A percentile compares a stretch with the other conserved stretches of the same genome.
Evolutionary conservation across 306 rosid genomes (phyloP).

Genomic region (Casuarina glauca): DNA sequence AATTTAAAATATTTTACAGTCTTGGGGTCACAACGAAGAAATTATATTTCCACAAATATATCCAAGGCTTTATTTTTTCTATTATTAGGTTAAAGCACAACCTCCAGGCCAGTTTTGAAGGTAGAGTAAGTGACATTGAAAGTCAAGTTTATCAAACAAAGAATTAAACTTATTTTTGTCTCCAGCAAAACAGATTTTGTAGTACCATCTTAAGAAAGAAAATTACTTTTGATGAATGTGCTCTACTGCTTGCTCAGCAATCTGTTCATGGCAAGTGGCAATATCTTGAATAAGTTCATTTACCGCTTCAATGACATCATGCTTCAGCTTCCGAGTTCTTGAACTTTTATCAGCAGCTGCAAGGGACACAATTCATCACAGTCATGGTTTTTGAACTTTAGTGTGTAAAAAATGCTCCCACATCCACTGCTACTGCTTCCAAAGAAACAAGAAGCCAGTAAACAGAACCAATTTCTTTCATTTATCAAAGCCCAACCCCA

Average conservation of each 20-base stretch:
- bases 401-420: background rate
- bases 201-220: conserved; percentile 24
- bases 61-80: background rate
- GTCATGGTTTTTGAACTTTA: background rate
- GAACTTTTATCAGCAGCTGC: conserved; percentile 89
- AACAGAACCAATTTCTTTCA: conserved; percentile 11
- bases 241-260: conserved; percentile 99
- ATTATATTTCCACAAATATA: background rate
- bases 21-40: background rate
- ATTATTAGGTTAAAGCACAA: background rate
- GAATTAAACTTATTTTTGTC: background rate
- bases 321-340: conserved; percentile 81
- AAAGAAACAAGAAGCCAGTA: conserved; percentile 23
- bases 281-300: conserved; percentile 96
- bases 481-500: conserved; percentile 2
- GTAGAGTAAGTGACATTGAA: background rate
- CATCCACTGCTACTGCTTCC: conserved; percentile 10
- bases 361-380: conserved; percentile 18
- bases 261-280: conserved; percentile 81
- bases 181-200: conserved; percentile 20
- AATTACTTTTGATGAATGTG: conserved; percentile 96
- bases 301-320: conserved; percentile 97
- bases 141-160: background rate
- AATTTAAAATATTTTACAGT: background rate
- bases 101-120: background rate